Evolutionary conservation across 805 yeast species (phyloP), one percentile per base, ranked within the genome.

Genomic region (Candida wancherniae): DNA sequence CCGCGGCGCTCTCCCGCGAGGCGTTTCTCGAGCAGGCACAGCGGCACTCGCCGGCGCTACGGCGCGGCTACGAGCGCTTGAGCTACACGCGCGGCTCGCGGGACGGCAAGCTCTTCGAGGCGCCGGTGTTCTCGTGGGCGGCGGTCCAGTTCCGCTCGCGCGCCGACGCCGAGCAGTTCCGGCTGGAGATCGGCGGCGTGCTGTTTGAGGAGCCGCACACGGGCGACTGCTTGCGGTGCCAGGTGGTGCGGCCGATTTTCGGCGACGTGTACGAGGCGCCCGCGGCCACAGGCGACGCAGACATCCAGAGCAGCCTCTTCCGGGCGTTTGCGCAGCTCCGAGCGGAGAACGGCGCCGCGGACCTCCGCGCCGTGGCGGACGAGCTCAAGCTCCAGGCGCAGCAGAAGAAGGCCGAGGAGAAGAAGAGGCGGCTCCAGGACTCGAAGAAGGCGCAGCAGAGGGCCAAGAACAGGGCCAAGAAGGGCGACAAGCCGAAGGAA

Each of bases 181-280:
- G 25, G 19, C 24, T 17, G 10, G 39, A 25, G 7, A 21, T 48
- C 10, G 28, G 28, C 10, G 42, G 37, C 0, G 44, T 57, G 20
- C 45, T 52, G 20, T 58, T 53, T 53, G 31, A 28, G 12, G 62
- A 53, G 17, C 36, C 41, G 3, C 44, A 36, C 4, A 46, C 57
- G 2, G 47, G 44, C 5, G 60, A 54, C 23, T 37, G 51, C 9
- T 48, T 61, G 29, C 36, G 44, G 19, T 44, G 48, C 28, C 29
- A 21, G 11, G 29, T 31, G 3, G 9, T 33, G 15, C 40, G 33
- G 22, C 40, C 49, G 4, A 33, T 45, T 8, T 34, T 37, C 13
- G 49, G 49, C 2, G 36, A 28, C 15, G 25, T 45, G 1, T 29
- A 28, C 6, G 22, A 15, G 7, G 29, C 24, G 1, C 70, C 77